phyloP scores from a whole-genome alignment of 345 rosid species.

The Populus alba region DNA sequence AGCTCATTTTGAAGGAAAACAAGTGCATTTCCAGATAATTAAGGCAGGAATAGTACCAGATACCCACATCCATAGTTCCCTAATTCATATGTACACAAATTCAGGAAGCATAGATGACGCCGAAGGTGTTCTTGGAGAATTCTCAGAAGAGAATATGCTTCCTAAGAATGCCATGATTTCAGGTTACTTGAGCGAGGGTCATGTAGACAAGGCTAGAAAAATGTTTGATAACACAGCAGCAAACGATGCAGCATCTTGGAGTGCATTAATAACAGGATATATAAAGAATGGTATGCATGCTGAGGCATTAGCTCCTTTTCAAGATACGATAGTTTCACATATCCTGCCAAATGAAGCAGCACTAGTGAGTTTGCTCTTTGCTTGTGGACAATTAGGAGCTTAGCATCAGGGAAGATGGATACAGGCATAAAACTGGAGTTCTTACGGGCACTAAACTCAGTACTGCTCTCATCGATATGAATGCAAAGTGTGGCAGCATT shows the following conservation, averaged over 20 bases:
- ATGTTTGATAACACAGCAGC: constrained; percentile 3
- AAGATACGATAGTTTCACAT: constrained; percentile 16
- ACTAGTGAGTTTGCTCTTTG: constrained; percentile 23
- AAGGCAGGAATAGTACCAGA: constrained; percentile 14
- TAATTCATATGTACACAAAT: constrained; percentile 8
- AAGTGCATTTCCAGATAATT: constrained; percentile 15
- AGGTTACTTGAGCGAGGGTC: constrained; percentile 7
- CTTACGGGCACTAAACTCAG: constrained; percentile 8
- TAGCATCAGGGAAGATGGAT: constrained; percentile 30
- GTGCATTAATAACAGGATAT: constrained; percentile 11
- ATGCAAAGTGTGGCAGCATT: constrained; percentile 21
- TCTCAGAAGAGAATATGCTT: constrained; percentile 7
- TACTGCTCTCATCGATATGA: constrained; percentile 21
- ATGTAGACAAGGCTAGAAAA: constrained; percentile 3
- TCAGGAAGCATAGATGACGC: constrained; percentile 6
- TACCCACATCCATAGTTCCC: constrained; percentile 11
- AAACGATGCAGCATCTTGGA: constrained; percentile 14
- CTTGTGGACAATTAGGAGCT: constrained; percentile 19
- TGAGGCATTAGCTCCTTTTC: constrained; percentile 28
- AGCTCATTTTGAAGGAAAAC: constrained; percentile 7
- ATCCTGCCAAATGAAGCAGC: constrained; percentile 23
- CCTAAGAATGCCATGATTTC: constrained; percentile 11
- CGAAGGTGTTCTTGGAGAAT: constrained; percentile 8
- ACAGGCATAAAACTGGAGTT: constrained; percentile 13
- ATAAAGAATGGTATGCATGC: constrained; percentile 10